phyloP scores from a whole-genome alignment of 257 asterid species.

The Echium plantagineum region DNA sequence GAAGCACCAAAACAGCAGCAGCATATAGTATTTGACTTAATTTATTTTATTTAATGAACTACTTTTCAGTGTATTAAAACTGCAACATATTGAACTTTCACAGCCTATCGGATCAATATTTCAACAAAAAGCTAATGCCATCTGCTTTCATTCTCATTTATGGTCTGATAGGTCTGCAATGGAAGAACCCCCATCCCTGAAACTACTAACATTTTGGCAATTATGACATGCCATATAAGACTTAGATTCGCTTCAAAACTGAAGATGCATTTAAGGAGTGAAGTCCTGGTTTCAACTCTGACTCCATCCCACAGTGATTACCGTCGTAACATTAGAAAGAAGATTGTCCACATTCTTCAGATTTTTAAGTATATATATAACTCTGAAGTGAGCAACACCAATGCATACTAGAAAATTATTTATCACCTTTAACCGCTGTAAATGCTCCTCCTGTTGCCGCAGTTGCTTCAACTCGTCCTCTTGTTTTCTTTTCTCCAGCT shows the following conservation, averaged over 20 bases:
- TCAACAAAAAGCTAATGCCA: neutral
- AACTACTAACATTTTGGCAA: neutral
- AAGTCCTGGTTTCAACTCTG: neutral
- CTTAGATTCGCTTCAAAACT: neutral
- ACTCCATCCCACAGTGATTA: neutral
- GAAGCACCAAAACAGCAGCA: neutral
- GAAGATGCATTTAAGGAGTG: neutral
- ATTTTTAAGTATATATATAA: no score
- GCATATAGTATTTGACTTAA: neutral
- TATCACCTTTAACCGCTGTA: slow-evolving; percentile 78
- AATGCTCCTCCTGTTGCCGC: slow-evolving; percentile 82
- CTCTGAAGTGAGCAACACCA: neutral
- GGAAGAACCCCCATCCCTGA: neutral
- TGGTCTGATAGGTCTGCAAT: neutral
- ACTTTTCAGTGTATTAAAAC: neutral
- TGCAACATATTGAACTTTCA: no score
- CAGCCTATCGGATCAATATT: neutral
- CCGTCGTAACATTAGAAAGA: neutral
- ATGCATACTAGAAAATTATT: neutral
- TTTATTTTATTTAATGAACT: no score
- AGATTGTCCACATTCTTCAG: no score
- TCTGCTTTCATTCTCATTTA: neutral
- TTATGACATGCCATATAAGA: neutral
- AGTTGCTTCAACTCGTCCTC: slow-evolving; percentile 92
- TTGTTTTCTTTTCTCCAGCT: slow-evolving; percentile 91